These are phyloP conservation scores for Mucor indicus DNA, from an alignment of 371 early-diverging fungal genomes.

Conservation along the genomic window DNA sequence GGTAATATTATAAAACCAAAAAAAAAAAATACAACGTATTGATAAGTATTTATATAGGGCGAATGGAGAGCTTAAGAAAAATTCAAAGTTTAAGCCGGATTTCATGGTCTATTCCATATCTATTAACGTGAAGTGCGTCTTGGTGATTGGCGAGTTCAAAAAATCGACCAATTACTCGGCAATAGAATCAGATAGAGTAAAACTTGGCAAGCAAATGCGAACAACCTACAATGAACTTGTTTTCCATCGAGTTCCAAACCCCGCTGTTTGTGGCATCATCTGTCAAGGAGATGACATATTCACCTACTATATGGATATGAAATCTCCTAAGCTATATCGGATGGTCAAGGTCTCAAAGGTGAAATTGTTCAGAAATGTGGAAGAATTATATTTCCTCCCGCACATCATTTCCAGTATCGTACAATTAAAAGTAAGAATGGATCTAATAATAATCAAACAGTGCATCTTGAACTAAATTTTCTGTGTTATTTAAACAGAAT, in stretches of 20 bases:
- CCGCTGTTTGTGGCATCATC: constrained; percentile 13
- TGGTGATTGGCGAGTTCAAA: constrained; percentile 14
- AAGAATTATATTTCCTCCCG: constrained; percentile 9
- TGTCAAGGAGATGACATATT: constrained; percentile 4
- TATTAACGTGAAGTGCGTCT: constrained; percentile 9
- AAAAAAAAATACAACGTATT: constrained; percentile 12
- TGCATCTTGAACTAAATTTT: constrained; percentile 11
- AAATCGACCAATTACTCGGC: constrained; percentile 8
- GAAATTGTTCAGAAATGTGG: constrained; percentile 3
- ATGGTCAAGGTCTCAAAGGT: constrained; percentile 6
- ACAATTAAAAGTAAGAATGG: constrained; percentile 13
- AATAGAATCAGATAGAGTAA: constrained; percentile 11
- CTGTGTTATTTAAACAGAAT: constrained; percentile 15
- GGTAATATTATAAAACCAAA: constrained; percentile 11
- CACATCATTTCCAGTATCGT: constrained; percentile 9
- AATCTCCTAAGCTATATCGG: constrained; percentile 11
- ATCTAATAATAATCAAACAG: constrained; percentile 11
- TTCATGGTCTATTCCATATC: constrained; percentile 8
- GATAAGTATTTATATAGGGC: constrained; percentile 14
- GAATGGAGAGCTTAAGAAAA: constrained; percentile 6
- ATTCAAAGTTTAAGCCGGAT: constrained; percentile 11
- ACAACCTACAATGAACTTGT: constrained; percentile 9
- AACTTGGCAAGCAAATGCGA: constrained; percentile 14
- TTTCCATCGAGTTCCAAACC: constrained; percentile 4
- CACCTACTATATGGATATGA: constrained; percentile 9